Evolutionary conservation across 2,329 filamentous ascomycete genomes (phyloP).

Genomic region (Blastomyces parvus): DNA sequence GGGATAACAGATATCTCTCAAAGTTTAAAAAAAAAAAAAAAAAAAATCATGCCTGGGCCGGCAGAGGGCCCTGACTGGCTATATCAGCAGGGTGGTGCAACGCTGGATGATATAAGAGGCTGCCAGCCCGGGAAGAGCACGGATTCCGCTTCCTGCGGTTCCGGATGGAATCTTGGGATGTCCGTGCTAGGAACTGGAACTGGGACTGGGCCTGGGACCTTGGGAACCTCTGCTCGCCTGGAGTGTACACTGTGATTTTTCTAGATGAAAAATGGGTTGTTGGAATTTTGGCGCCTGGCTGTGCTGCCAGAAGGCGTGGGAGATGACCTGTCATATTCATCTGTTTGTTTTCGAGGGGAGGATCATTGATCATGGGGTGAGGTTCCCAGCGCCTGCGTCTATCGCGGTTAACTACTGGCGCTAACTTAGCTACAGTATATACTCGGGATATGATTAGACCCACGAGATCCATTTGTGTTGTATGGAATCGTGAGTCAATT

Average conservation of each 20-base stretch:
- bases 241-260: too few relatives aligned
- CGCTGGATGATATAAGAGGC: background rate
- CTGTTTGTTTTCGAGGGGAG: background rate
- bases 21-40: background rate
- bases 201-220: too few relatives aligned
- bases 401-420: background rate
- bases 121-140: background rate
- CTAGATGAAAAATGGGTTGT: background rate
- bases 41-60: background rate
- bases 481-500: too few relatives aligned
- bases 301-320: background rate
- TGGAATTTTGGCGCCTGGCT: background rate
- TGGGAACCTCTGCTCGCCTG: too few relatives aligned
- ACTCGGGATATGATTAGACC: too few relatives aligned
- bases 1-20: background rate
- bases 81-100: background rate
- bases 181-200: background rate
- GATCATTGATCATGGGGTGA: too few relatives aligned
- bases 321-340: background rate
- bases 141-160: background rate
- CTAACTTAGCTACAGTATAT: too few relatives aligned
- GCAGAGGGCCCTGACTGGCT: background rate
- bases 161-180: background rate
- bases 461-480: too few relatives aligned
- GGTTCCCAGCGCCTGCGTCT: background rate